Percentiles rank a stretch among this genome's conserved stretches.
phyloP scores from a whole-genome alignment of 768 basidiomycete genomes.

The Russula virescens region DNA sequence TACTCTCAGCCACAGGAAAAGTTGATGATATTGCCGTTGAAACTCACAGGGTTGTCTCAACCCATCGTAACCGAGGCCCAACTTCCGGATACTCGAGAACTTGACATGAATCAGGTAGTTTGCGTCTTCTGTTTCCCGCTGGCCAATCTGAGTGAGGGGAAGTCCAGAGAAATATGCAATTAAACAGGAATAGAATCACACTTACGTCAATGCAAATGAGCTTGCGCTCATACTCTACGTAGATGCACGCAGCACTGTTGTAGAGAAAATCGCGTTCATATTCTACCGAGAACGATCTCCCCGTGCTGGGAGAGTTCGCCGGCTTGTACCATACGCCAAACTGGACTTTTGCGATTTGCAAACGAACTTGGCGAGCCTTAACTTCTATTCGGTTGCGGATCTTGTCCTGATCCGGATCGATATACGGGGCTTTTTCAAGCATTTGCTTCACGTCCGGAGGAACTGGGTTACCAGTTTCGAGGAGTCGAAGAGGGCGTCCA shows the following conservation, averaged over 20 bases:
- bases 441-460: conserved; percentile 11
- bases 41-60: conserved; percentile 2
- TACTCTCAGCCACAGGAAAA: background rate
- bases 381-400: conserved; percentile 19
- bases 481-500: conserved; percentile 26
- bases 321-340: conserved; percentile 53
- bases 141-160: background rate
- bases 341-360: conserved; percentile 59
- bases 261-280: conserved; percentile 50
- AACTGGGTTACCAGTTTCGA: conserved; percentile 9
- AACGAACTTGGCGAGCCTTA: conserved; percentile 37
- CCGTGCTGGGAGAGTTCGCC: conserved; percentile 22
- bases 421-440: conserved; percentile 31
- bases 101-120: conserved; percentile 5
- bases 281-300: conserved; percentile 55
- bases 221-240: conserved; percentile 65
- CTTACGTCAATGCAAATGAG: conserved; percentile 54
- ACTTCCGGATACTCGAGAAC: conserved; percentile 14
- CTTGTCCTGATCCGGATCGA: conserved; percentile 29
- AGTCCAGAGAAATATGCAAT: background rate
- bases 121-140: conserved; percentile 8
- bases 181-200: background rate
- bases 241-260: conserved; percentile 44
- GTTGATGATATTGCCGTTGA: background rate
- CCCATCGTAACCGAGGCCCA: conserved; percentile 6